Percentiles rank a stretch among this genome's conserved stretches.
These are phyloP conservation scores for Pythium utonaiense DNA, from an alignment of 352 stramenopile genomes.

Conservation along the genomic window DNA sequence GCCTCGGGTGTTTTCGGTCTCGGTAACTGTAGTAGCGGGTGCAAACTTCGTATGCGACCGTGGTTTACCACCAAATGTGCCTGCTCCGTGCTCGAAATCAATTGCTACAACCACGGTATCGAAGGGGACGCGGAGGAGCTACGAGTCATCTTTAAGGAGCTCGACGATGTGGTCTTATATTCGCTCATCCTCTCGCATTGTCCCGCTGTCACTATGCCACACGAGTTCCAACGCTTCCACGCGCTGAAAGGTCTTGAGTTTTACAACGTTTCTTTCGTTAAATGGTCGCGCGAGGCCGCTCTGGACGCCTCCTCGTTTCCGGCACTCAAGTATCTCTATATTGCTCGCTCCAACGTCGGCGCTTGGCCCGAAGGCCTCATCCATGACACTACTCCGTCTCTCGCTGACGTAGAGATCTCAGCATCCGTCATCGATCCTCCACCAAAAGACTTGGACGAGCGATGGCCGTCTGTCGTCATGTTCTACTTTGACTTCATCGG, in stretches of 20 bases:
- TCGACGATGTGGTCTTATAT: slow-evolving; percentile 34
- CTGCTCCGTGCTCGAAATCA: slow-evolving; percentile 47
- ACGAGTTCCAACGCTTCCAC: slow-evolving; percentile 28
- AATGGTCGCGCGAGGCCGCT: slow-evolving; percentile 28
- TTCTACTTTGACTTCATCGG: slow-evolving; percentile 38
- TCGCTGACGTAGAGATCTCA: slow-evolving; percentile 39
- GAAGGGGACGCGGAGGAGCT: slow-evolving; percentile 22
- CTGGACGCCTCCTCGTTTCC: slow-evolving; percentile 25
- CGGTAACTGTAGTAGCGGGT: slow-evolving; percentile 27
- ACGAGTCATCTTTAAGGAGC: slow-evolving; percentile 18
- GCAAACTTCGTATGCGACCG: slow-evolving; percentile 41
- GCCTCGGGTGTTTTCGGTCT: slow-evolving; percentile 29
- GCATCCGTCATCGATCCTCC: slow-evolving; percentile 23
- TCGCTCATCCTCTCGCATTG: slow-evolving; percentile 46
- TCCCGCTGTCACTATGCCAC: slow-evolving; percentile 23
- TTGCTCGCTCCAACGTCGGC: slow-evolving; percentile 25
- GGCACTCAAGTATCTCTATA: slow-evolving; percentile 29
- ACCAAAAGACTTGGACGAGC: slow-evolving; percentile 26
- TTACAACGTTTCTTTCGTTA: slow-evolving; percentile 37
- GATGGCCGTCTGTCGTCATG: slow-evolving; percentile 31
- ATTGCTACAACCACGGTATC: slow-evolving; percentile 33
- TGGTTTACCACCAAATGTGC: slow-evolving; percentile 39
- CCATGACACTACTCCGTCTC: slow-evolving; percentile 23
- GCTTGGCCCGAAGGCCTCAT: slow-evolving; percentile 31
- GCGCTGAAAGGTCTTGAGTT: slow-evolving; percentile 37